These are phyloP conservation scores for Linum trigynum DNA, from an alignment of 345 rosid genomes.

Conservation along the genomic window DNA sequence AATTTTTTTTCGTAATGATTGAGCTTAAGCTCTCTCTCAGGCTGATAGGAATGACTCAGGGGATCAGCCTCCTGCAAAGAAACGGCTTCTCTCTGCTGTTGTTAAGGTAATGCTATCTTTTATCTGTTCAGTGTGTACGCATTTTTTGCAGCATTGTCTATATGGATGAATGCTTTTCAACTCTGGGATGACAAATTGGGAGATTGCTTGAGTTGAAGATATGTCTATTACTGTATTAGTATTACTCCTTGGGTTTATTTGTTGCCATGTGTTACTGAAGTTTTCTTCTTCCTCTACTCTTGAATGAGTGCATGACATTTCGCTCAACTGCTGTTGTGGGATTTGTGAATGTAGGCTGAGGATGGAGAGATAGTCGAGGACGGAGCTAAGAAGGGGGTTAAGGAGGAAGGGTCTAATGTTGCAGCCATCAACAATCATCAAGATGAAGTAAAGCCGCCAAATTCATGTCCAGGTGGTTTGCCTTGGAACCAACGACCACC, in stretches of 20 bases:
- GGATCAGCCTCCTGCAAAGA: conserved; percentile 83
- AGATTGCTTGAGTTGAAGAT: neutral
- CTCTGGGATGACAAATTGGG: neutral
- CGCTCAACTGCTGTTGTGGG: neutral
- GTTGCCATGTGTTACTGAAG: neutral
- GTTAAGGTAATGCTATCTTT: conserved; percentile 52
- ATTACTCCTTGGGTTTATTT: neutral
- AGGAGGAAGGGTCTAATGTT: conserved; percentile 23
- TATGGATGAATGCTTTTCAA: neutral
- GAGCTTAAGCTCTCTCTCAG: conserved; percentile 24
- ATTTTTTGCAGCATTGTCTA: neutral
- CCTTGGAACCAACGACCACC: conserved; percentile 36
- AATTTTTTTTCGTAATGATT: neutral
- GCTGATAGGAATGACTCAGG: conserved; percentile 60
- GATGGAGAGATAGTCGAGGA: conserved; percentile 60
- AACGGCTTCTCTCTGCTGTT: conserved; percentile 81
- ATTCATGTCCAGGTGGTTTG: conserved; percentile 36
- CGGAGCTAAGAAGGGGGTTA: conserved; percentile 24
- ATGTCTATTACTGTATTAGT: neutral
- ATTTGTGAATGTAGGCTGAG: conserved; percentile 39
- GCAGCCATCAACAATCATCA: conserved; percentile 22
- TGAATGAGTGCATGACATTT: neutral
- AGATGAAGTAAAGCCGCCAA: conserved; percentile 31
- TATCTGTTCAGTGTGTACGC: neutral
- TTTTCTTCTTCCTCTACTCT: neutral